These are phyloP conservation scores for Picea mariana DNA, from an alignment of 83 land plant species.

Conservation along the genomic window DNA sequence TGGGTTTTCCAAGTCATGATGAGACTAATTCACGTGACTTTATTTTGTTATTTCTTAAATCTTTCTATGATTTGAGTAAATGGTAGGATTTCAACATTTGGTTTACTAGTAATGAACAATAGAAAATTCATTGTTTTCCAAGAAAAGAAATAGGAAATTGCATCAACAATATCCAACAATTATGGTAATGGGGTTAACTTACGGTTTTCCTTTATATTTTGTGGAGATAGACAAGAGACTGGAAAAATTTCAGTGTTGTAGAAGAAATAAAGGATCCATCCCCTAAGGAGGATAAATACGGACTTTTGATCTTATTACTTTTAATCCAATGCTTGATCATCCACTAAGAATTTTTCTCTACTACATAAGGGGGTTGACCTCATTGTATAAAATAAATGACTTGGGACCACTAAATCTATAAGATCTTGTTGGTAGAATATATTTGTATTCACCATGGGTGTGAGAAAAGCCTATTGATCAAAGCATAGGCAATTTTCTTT, in stretches of 20 bases:
- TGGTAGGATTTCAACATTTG: no score
- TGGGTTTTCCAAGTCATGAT: no score
- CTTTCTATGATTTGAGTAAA: no score
- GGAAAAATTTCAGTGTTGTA: neutral
- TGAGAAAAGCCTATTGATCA: neutral
- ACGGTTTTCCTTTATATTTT: no score
- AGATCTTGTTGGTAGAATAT: neutral
- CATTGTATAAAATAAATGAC: neutral
- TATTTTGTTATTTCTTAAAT: no score
- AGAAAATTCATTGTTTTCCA: no score
- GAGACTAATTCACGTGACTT: no score
- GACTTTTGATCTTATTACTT: neutral
- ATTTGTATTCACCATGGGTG: slow-evolving; percentile 23
- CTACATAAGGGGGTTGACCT: slow-evolving; percentile 14
- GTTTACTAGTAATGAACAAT: no score
- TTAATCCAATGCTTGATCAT: neutral
- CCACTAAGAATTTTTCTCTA: neutral
- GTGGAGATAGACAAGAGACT: neutral
- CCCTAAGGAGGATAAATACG: neutral
- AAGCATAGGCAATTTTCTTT: no score
- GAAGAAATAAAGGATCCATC: neutral
- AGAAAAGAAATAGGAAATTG: no score
- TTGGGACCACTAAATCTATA: slow-evolving; percentile 2
- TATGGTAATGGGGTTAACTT: no score
- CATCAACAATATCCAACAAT: no score